Base-by-base conservation (phyloP, 1,284 basidiomycete genomes). In the Somion occarium region DNA sequence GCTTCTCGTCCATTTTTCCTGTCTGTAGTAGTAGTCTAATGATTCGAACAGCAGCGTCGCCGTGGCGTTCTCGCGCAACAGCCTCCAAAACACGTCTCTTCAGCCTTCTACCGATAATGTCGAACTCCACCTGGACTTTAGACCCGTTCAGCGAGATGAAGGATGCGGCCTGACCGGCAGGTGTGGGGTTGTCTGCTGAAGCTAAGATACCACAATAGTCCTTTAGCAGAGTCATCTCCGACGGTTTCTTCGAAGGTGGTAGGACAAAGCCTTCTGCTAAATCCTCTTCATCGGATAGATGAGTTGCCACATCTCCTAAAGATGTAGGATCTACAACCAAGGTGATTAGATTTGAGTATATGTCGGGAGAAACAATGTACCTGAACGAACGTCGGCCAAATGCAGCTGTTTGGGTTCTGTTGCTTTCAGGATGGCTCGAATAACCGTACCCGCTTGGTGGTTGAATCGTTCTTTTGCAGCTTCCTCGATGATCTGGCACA, bases 1-100 rank as follows among this genome's bases (percentile, higher is more conserved):
- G 92, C 65, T 96, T 95, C 69, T 98, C 96, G 56, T 95, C 92
- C 73, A 96, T 85, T 70, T 97, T 97, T n/a, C 92, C 93, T n/a
- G 85, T 86, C 50, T 88, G 83, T 46, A 91, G 69, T 25, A 99
- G 70, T 19, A 98, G 75, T 47, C 88, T 79, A 55, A 98, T 72
- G 48, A 98, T 86, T 34, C 95, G 78, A 2, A 94, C 85, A 12
- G 91, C 94, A 41, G 86, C 83, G 15, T 85, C 76, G n/a, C 94
- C 94, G 63, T 94, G 86, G 58, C 87, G 82, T 59, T 95, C 90
- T 58, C 86, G 75, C 34, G 95, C 82, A 23, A 94, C 79, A 18
- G 88, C 83, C 61, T 93, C 89, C 34, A 98, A 68, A 12, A 96
- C 73, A 18, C 80, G 80, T 59, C 81, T 73, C 63, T 89, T 82